Evolutionary conservation across 2,329 filamentous ascomycete genomes (phyloP), one percentile per base, ranked within the genome.

Genomic region (Achaetomium macrosporum): DNA sequence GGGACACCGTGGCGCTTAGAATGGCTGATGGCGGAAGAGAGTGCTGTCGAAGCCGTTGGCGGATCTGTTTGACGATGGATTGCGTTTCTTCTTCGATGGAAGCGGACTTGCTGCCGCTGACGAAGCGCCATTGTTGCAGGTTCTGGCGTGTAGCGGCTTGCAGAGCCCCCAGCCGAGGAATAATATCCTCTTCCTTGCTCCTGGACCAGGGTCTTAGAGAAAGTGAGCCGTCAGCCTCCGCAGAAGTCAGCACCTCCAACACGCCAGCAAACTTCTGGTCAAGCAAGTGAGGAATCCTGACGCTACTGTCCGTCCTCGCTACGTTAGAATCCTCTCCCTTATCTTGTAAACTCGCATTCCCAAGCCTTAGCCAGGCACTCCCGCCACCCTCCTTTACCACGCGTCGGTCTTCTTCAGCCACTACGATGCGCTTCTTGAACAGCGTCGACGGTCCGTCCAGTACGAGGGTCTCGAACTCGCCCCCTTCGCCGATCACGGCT

Each of bases 391-490:
- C 87, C 36, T 69, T 71, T 6, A 87, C 74, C 5, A 83, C 69
- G 47, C 71, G 71, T 52, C 72, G 76, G 53, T 77, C 76, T 4
- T 69, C 67, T 2, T 81, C 76, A 0, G 71, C 71, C 31, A 96
- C 73, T 40, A 75, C 72, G 57, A 97, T 86, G 47, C 76, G 79
- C 59, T 77, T 79, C 70, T 80, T 85, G 77, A 93, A 96, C 55
- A 96, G 67, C 46, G 73, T 72, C 0, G 65, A 63, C 9, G 92
- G 92, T 11, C 92, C 93, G 69, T 90, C 83, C 35, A 97, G 65
- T 42, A 93, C 90, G 48, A 97, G 73, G 30, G 90, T 97, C 77
- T 97, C 93, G 69, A 95, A 97, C 73, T 97, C 93, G 3, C 93
- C 93, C 6, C 93, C 93, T 68, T 97, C 93, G 1, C 93, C 93